A percentile compares a stretch with the other conserved stretches of the same genome.
phyloP scores from a whole-genome alignment of 306 rosid genomes.

The Mimosa pudica region DNA sequence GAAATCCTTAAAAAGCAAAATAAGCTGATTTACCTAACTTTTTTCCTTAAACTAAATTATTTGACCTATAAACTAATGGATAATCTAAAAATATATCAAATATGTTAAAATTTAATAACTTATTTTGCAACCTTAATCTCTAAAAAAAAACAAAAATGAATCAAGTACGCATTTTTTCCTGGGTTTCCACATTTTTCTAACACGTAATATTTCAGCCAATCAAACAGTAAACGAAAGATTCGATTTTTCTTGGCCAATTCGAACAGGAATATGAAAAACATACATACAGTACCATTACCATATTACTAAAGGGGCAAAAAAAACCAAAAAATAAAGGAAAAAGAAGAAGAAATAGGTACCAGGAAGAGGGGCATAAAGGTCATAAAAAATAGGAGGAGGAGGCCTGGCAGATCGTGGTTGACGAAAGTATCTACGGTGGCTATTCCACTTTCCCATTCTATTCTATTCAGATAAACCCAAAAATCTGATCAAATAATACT shows the following conservation, averaged over 20 bases:
- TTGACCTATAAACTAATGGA: too few relatives aligned
- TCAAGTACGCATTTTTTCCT: too few relatives aligned
- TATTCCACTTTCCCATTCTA: slow-evolving; percentile 75
- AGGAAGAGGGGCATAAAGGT: slow-evolving; percentile 53
- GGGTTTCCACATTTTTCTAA: neutral
- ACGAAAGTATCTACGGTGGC: slow-evolving; percentile 60
- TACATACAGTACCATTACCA: neutral
- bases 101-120: too few relatives aligned
- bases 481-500: neutral
- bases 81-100: too few relatives aligned
- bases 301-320: slow-evolving; percentile 2
- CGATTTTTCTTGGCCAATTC: neutral
- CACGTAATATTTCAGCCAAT: neutral
- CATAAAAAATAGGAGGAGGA: slow-evolving; percentile 38
- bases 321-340: neutral
- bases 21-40: too few relatives aligned
- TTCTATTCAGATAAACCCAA: slow-evolving; percentile 6
- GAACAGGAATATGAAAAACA: neutral
- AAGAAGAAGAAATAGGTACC: slow-evolving; percentile 39
- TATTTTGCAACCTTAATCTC: too few relatives aligned
- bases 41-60: too few relatives aligned
- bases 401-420: slow-evolving; percentile 48
- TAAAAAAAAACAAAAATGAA: too few relatives aligned
- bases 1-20: too few relatives aligned
- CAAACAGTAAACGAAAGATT: neutral